A percentile compares a stretch with the other conserved stretches of the same genome.
phyloP scores from a whole-genome alignment of 2,329 filamentous ascomycete species.

The Stachybotrys chlorohalonatus region DNA sequence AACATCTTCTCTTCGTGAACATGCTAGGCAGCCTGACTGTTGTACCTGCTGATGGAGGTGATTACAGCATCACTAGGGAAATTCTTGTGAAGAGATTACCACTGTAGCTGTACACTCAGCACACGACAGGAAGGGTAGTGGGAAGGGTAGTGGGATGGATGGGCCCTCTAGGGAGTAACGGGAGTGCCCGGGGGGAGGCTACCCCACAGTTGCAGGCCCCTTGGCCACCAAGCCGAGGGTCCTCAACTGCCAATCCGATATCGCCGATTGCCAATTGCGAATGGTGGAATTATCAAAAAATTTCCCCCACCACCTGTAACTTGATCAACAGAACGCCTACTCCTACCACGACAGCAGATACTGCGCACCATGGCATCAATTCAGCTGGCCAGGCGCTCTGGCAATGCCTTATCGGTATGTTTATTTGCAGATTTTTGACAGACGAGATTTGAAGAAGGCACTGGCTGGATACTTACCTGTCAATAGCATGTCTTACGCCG shows the following conservation, averaged over 20 bases:
- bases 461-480: not conserved
- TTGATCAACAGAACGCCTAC: not conserved
- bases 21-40: too few species aligned
- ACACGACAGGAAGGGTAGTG: too few species aligned
- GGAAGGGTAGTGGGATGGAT: too few species aligned
- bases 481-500: conserved; percentile 28
- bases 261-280: conserved; percentile 23
- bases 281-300: conserved; percentile 9
- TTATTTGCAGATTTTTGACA: not conserved
- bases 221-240: not conserved
- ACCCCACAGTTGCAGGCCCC: not conserved
- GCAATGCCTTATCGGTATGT: conserved; percentile 36
- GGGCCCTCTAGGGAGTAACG: too few species aligned
- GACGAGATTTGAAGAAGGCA: not conserved
- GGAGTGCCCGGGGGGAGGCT: not conserved
- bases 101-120: too few species aligned
- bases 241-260: conserved; percentile 21
- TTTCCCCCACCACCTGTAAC: conserved; percentile 12
- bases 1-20: too few species aligned
- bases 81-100: too few species aligned
- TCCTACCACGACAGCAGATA: conserved; percentile 12
- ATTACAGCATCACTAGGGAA: too few species aligned
- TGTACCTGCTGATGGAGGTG: too few species aligned
- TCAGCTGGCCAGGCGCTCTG: conserved; percentile 38
- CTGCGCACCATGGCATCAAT: conserved; percentile 36